A percentile compares a stretch with the other conserved stretches of the same genome.
phyloP scores from a whole-genome alignment of 208 protist species.

The Acanthamoeba culbertsoni region DNA sequence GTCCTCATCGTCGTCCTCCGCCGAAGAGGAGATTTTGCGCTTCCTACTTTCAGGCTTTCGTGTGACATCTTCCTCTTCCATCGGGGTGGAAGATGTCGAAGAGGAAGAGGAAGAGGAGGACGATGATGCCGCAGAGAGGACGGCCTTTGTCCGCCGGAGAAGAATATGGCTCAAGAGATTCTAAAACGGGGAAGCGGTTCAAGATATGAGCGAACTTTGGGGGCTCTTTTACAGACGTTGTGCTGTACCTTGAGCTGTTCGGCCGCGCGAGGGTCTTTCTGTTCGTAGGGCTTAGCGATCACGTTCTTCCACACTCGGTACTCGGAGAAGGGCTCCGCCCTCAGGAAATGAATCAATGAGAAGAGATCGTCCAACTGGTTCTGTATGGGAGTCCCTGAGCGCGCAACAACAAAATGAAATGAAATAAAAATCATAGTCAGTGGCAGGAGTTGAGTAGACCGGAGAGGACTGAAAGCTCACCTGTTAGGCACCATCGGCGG shows the following conservation, averaged over 20 bases:
- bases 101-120: background rate
- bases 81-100: background rate
- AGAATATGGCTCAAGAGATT: background rate
- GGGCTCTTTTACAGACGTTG: too few species aligned
- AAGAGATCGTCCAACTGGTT: slow-evolving; percentile 85
- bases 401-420: too few species aligned
- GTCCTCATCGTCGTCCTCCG: background rate
- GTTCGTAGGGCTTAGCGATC: slow-evolving; percentile 13
- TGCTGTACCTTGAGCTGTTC: background rate
- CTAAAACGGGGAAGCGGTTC: background rate
- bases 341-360: slow-evolving; percentile 82
- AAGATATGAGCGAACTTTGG: background rate
- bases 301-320: slow-evolving; percentile 33
- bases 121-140: background rate
- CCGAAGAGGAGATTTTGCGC: too few species aligned
- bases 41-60: background rate
- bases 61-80: background rate
- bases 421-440: too few species aligned
- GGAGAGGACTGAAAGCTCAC: too few species aligned
- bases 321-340: slow-evolving; percentile 42
- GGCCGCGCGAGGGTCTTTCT: background rate
- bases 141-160: background rate
- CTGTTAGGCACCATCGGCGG: slow-evolving; percentile 83
- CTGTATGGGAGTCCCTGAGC: slow-evolving; percentile 81
- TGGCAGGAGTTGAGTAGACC: too few species aligned